Conservation (phyloP, 2,329 filamentous ascomycete genomes). For the Phoma herbarum region DNA sequence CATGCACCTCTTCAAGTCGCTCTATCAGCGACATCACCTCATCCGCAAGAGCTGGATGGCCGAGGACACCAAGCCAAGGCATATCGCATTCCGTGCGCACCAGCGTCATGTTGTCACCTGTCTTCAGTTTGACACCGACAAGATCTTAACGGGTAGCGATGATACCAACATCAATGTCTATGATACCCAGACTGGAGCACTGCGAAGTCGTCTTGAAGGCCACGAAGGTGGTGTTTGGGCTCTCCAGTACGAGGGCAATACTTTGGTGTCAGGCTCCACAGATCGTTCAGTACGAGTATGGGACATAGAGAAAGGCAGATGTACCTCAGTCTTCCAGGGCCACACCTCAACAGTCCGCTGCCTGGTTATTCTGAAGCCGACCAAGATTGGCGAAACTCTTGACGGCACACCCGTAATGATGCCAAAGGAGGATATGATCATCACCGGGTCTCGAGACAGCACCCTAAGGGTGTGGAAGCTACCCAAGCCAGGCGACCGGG, state of each 20-base stretch:
- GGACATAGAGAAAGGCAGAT: slow-evolving; percentile 93
- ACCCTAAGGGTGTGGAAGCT: slow-evolving; percentile 94
- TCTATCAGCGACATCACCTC: slow-evolving; percentile 91
- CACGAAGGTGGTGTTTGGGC: slow-evolving; percentile 99
- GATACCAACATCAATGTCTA: slow-evolving; percentile 98
- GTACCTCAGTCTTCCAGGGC: slow-evolving; percentile 95
- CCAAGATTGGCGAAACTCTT: slow-evolving; percentile 73
- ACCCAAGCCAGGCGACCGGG: slow-evolving; percentile 78
- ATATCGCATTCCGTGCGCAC: slow-evolving; percentile 96
- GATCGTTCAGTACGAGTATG: slow-evolving; percentile 98
- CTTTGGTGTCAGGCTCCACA: slow-evolving; percentile 92
- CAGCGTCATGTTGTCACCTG: slow-evolving; percentile 97
- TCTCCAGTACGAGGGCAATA: slow-evolving; percentile 93
- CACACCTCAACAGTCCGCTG: slow-evolving; percentile 98
- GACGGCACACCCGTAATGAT: slow-evolving; percentile 84
- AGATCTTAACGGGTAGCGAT: slow-evolving; percentile 96
- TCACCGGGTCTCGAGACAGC: slow-evolving; percentile 95
- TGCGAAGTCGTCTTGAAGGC: slow-evolving; percentile 84
- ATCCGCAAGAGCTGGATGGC: slow-evolving; percentile 94
- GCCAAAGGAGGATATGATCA: slow-evolving; percentile 94
- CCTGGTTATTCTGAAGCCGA: slow-evolving; percentile 91
- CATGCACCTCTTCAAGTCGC: slow-evolving; percentile 93
- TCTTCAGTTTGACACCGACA: slow-evolving; percentile 96
- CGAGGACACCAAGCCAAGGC: slow-evolving; percentile 79
- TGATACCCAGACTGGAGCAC: slow-evolving; percentile 90